Evolutionary conservation across 306 rosid genomes (phyloP).

Genomic region (Quillaja saponaria): DNA sequence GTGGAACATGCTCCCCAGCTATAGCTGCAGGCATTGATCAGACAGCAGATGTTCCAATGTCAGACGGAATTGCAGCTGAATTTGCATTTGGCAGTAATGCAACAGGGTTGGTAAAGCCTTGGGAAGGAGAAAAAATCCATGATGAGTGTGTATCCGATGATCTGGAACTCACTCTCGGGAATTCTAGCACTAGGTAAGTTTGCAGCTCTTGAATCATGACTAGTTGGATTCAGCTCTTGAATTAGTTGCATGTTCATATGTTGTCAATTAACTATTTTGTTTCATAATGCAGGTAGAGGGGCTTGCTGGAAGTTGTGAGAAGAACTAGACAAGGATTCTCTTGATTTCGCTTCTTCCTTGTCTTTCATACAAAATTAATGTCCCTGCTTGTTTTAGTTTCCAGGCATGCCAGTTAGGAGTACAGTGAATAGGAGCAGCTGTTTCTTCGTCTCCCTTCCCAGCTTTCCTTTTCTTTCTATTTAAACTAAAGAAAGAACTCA

Average conservation of each 20-base stretch:
- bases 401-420: conserved; percentile 39
- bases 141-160: conserved; percentile 65
- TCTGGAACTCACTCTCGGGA: conserved; percentile 68
- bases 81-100: conserved; percentile 58
- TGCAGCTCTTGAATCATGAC: not conserved
- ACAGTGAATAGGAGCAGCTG: conserved; percentile 44
- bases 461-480: conserved; percentile 6
- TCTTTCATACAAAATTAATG: conserved; percentile 27
- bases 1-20: conserved; percentile 63
- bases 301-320: conserved; percentile 18
- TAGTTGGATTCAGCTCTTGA: not conserved
- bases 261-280: conserved; percentile 13
- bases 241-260: not conserved
- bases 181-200: conserved; percentile 44
- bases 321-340: not conserved
- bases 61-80: conserved; percentile 56
- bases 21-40: conserved; percentile 43
- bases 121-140: conserved; percentile 70
- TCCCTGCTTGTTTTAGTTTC: conserved; percentile 32
- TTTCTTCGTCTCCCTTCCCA: not conserved
- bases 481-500: conserved; percentile 25
- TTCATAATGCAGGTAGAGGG: conserved; percentile 33
- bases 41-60: conserved; percentile 55
- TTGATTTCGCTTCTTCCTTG: conserved; percentile 16
- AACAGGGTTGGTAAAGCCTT: conserved; percentile 55